These are phyloP conservation scores for Pleomassaria siparia DNA, from an alignment of 2,329 filamentous ascomycete genomes.

Conservation along the genomic window DNA sequence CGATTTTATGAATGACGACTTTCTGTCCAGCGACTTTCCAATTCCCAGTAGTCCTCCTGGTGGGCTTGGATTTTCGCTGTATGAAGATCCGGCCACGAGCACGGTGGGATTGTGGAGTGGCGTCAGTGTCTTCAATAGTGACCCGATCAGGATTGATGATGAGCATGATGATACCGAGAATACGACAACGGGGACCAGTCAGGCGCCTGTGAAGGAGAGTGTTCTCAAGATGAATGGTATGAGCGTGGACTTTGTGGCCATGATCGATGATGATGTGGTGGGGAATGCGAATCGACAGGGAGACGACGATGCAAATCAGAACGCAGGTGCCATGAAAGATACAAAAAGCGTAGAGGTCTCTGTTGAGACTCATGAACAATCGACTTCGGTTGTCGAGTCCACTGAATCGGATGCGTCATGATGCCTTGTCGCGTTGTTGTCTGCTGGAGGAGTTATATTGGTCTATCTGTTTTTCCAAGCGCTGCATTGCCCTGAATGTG, in stretches of 20 bases:
- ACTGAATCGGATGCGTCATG: not conserved
- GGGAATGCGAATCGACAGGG: conserved; percentile 3
- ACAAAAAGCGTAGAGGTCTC: not conserved
- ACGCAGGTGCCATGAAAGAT: not conserved
- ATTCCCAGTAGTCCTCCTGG: conserved; percentile 38
- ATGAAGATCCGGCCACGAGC: conserved; percentile 41
- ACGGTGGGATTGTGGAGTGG: conserved; percentile 38
- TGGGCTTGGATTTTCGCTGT: conserved; percentile 36
- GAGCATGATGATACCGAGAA: conserved; percentile 7
- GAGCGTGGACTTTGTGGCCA: conserved; percentile 37
- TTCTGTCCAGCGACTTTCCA: conserved; percentile 41
- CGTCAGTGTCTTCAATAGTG: conserved; percentile 35
- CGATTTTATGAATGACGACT: conserved; percentile 34
- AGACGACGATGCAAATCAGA: not conserved
- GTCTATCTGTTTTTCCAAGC: too few relatives aligned
- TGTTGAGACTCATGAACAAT: not conserved
- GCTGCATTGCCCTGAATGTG: not conserved
- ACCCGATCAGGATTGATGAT: conserved; percentile 16
- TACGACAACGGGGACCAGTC: conserved; percentile 5
- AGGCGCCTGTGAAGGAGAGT: not conserved
- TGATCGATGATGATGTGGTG: conserved; percentile 43
- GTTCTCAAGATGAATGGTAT: conserved; percentile 32
- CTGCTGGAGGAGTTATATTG: too few relatives aligned
- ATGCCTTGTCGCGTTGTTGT: not conserved
- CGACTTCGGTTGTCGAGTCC: not conserved